Evolutionary conservation across 192 early-diverging fungal genomes (phyloP).

Genomic region (Haplosporangium gracile): DNA sequence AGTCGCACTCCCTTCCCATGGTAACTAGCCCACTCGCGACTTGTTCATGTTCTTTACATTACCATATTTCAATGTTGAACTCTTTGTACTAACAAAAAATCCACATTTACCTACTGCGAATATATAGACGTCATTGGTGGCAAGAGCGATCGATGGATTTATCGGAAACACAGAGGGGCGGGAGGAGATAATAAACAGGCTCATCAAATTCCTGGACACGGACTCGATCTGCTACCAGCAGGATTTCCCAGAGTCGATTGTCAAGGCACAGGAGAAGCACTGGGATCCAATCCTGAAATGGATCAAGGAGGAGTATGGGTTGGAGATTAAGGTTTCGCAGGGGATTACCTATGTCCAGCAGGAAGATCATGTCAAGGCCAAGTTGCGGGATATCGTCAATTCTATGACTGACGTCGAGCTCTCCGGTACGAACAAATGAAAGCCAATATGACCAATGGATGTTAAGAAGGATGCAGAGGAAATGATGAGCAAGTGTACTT

Average conservation of each 20-base stretch:
- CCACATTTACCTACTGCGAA: background rate
- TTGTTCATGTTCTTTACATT: too few relatives aligned
- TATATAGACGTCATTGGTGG: slow-evolving; percentile 87
- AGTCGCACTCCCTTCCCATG: slow-evolving; percentile 90
- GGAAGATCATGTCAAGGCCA: slow-evolving; percentile 66
- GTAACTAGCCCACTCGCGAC: slow-evolving; percentile 42
- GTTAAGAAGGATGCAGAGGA: background rate
- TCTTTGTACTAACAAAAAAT: background rate
- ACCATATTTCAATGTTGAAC: background rate
- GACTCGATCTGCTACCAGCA: slow-evolving; percentile 93
- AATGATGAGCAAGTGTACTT: background rate
- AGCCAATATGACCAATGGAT: background rate
- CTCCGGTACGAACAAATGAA: slow-evolving; percentile 58
- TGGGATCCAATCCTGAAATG: slow-evolving; percentile 88
- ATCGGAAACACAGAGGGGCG: slow-evolving; percentile 67
- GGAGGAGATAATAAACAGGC: slow-evolving; percentile 76
- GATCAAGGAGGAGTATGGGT: slow-evolving; percentile 72
- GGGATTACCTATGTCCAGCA: slow-evolving; percentile 81
- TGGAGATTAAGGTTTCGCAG: slow-evolving; percentile 80
- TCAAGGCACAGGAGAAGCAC: slow-evolving; percentile 81
- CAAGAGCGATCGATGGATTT: slow-evolving; percentile 85
- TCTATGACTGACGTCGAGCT: slow-evolving; percentile 78
- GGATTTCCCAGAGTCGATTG: slow-evolving; percentile 81
- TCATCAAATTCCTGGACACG: slow-evolving; percentile 88
- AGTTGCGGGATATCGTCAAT: slow-evolving; percentile 67